phyloP scores from a whole-genome alignment of 352 stramenopile species.

The Globisporangium echinulatum region DNA sequence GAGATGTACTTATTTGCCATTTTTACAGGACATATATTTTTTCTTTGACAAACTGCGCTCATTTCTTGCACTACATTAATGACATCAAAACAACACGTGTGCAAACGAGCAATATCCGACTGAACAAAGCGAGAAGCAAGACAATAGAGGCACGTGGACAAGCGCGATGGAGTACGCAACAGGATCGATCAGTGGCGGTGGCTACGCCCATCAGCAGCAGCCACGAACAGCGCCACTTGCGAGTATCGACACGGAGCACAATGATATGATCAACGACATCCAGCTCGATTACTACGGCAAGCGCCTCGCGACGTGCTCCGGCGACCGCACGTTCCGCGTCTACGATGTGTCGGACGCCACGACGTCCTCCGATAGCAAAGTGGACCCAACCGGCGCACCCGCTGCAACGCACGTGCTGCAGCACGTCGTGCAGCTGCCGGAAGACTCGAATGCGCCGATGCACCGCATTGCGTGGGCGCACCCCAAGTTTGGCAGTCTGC shows the following conservation, averaged over 20 bases:
- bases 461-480: slow-evolving; percentile 82
- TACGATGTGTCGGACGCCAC: slow-evolving; percentile 72
- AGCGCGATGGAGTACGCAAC: slow-evolving; percentile 8
- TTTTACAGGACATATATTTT: no score
- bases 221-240: slow-evolving; percentile 32
- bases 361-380: slow-evolving; percentile 8
- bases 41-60: no score
- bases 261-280: slow-evolving; percentile 87
- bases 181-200: background rate
- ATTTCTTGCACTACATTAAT: no score
- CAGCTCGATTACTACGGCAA: slow-evolving; percentile 88
- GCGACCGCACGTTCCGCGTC: slow-evolving; percentile 77
- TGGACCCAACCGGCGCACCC: background rate
- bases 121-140: background rate
- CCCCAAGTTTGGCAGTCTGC: slow-evolving; percentile 75
- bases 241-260: slow-evolving; percentile 84
- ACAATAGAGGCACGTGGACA: background rate
- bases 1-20: no score
- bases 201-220: slow-evolving; percentile 6
- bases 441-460: slow-evolving; percentile 64
- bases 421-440: slow-evolving; percentile 49
- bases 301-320: slow-evolving; percentile 73
- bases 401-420: slow-evolving; percentile 32
- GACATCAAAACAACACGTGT: no score
- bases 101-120: no score